Evolutionary conservation across 345 rosid genomes (phyloP).

Genomic region (Eucalyptus guilfoylei): DNA sequence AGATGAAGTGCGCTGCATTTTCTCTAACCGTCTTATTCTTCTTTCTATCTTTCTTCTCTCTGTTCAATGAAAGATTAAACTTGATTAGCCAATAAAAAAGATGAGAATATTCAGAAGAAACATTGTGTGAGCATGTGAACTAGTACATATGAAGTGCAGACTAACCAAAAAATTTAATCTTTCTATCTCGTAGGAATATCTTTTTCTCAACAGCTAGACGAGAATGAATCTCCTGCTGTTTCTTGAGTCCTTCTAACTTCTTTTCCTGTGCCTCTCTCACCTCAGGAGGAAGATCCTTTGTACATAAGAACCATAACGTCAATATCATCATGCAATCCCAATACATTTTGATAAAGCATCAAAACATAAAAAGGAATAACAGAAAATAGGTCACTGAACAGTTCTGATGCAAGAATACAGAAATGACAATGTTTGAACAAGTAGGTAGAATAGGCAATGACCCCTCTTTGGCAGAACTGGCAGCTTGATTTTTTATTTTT

Average conservation of each 20-base stretch:
- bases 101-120: background rate
- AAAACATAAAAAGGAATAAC: background rate
- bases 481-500: background rate
- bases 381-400: background rate
- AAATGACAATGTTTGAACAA: background rate
- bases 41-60: conserved; percentile 96
- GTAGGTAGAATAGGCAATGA: background rate
- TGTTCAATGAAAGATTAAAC: conserved; percentile 1
- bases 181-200: conserved; percentile 77
- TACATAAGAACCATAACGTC: background rate
- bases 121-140: background rate
- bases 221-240: conserved; percentile 76
- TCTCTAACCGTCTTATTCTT: conserved; percentile 84
- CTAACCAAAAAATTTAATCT: conserved; percentile 91
- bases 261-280: conserved; percentile 61
- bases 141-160: background rate
- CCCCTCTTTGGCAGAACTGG: background rate
- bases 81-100: background rate
- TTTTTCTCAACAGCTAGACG: conserved; percentile 85
- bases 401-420: background rate
- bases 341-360: background rate
- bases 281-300: conserved; percentile 61
- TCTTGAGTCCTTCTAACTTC: conserved; percentile 70
- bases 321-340: background rate
- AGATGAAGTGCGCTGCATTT: conserved; percentile 69